A percentile compares a stretch with the other conserved stretches of the same genome.
phyloP scores from a whole-genome alignment of 768 basidiomycete species.

The Grammothele lineata region DNA sequence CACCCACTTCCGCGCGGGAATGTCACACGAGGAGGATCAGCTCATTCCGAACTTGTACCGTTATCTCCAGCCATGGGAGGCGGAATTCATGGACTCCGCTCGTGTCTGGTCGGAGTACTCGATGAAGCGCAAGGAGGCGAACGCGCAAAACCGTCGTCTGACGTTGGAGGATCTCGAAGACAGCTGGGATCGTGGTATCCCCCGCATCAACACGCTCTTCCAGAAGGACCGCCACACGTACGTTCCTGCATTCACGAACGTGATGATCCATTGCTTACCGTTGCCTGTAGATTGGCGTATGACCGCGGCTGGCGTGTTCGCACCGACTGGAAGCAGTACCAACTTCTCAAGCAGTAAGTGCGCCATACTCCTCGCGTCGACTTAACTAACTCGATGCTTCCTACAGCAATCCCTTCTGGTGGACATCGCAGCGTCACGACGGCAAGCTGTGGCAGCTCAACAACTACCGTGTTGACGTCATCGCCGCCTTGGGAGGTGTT shows the following conservation, averaged over 20 bases:
- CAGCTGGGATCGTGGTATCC: constrained; percentile 98
- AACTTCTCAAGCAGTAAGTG: constrained; percentile 81
- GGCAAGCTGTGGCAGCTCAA: constrained; percentile 97
- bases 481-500: constrained; percentile 95
- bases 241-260: constrained; percentile 27
- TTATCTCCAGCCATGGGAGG: constrained; percentile 96
- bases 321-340: constrained; percentile 98
- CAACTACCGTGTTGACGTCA: constrained; percentile 98
- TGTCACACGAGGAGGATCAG: constrained; percentile 94
- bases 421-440: constrained; percentile 97
- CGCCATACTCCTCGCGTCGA: neutral
- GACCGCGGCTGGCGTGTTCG: constrained; percentile 99
- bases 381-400: constrained; percentile 8
- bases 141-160: constrained; percentile 93
- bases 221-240: constrained; percentile 97
- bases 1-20: constrained; percentile 98
- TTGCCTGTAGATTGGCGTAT: no score
- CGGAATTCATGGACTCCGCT: constrained; percentile 95
- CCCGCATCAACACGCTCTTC: constrained; percentile 98
- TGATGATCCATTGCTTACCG: constrained; percentile 5
- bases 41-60: constrained; percentile 97
- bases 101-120: constrained; percentile 99
- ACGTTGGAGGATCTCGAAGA: constrained; percentile 98
- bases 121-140: constrained; percentile 99
- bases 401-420: constrained; percentile 95